Base-by-base conservation (phyloP, 2,329 filamentous ascomycete species). In the Acarospora socialis region DNA sequence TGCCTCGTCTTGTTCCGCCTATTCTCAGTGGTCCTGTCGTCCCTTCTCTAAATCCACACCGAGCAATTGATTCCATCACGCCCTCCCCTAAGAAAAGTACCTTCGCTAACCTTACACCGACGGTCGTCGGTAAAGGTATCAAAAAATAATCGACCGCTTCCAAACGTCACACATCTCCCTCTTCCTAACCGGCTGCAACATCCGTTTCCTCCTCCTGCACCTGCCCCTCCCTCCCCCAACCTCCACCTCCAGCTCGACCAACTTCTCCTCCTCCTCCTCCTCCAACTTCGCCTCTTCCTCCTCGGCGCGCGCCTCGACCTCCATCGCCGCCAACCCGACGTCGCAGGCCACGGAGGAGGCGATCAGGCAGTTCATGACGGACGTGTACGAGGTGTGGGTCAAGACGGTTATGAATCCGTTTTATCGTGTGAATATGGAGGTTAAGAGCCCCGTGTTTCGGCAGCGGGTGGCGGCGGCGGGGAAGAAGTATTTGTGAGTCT, bases 321-420 rank as follows among this genome's bases (percentile, higher is more conserved):
- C 74, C 23, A 77, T 83, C 36, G 78, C 73, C 34, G 76, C 78
- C 43, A 94, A 93, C 54, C 87, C 87, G 0, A 87, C 77, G 3
- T 81, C 77, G 37, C 77, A 83, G 4, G 82, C 87, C 52, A 92
- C 87, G 4, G 90, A 98, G 59, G 90, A 98, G 60, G 87, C 90
- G 4, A 81, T 95, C 46, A 76, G 83, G 52, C 82, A 82, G 57
- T 98, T 95, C 61, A 93, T 98, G 61, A 68, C 70, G 10, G 90
- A 98, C 52, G 81, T 94, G 8, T 95, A 94, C 59, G 90, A 98
- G 59, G 83, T 77, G 45, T 98, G 87, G 77, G 73, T 93, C 43
- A 98, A 98, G 67, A 81, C 86, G 8, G 75, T 86, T 36, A 95
- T 98, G 90, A 95, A 75, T 51, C 90, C 90, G 0, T 98, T 98